A percentile compares a stretch with the other conserved stretches of the same genome.
These are phyloP conservation scores for Ceratocystis ficicola DNA, from an alignment of 2,329 filamentous ascomycete species.

Conservation along the genomic window DNA sequence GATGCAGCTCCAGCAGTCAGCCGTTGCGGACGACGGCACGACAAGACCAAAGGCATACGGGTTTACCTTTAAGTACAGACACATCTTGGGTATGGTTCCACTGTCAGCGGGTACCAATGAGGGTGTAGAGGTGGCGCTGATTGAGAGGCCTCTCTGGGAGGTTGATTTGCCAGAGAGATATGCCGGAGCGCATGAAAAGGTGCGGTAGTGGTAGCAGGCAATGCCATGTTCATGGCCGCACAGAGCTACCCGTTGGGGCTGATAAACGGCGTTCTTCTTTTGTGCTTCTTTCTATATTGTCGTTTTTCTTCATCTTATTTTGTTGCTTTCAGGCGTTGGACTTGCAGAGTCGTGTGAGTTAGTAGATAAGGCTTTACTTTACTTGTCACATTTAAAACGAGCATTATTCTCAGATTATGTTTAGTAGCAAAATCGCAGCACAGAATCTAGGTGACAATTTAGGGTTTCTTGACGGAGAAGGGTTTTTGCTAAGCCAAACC, in stretches of 20 bases:
- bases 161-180: constrained; percentile 60
- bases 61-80: constrained; percentile 85
- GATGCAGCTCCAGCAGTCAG: constrained; percentile 25
- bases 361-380: background rate
- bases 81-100: constrained; percentile 64
- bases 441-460: too few relatives aligned
- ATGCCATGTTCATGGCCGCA: background rate
- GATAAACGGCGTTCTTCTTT: constrained; percentile 4
- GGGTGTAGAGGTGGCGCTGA: constrained; percentile 65
- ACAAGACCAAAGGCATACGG: constrained; percentile 41
- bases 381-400: constrained; percentile 1
- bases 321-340: constrained; percentile 2
- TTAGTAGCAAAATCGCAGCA: background rate
- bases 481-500: too few relatives aligned
- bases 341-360: constrained; percentile 7
- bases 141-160: constrained; percentile 79
- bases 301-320: background rate
- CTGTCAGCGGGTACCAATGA: constrained; percentile 31
- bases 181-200: constrained; percentile 27
- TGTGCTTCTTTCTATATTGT: background rate
- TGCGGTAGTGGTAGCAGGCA: constrained; percentile 9
- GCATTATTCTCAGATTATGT: background rate
- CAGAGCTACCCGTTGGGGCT: background rate
- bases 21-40: constrained; percentile 24
- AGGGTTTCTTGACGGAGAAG: too few relatives aligned